A percentile compares a stretch with the other conserved stretches of the same genome.
Evolutionary conservation across 306 rosid species (phyloP).

Genomic region (Vicia villosa): DNA sequence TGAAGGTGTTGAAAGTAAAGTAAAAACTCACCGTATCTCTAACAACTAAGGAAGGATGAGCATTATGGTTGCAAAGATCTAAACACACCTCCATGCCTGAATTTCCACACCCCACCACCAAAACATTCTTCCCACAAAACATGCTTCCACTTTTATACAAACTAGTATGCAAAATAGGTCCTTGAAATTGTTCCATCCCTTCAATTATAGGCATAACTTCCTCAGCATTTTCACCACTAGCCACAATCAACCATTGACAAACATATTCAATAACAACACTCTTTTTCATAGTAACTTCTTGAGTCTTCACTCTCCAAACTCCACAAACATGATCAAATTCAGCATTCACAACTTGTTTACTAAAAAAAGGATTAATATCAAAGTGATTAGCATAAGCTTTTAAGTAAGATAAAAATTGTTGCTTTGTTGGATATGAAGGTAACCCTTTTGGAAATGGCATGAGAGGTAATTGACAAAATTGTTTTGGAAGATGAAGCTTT

Average conservation of each 20-base stretch:
- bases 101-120: conserved; percentile 97
- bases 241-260: conserved; percentile 74
- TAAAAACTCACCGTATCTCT: conserved; percentile 70
- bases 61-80: conserved; percentile 83
- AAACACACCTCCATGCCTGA: conserved; percentile 96
- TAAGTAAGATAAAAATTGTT: conserved; percentile 70
- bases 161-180: conserved; percentile 69
- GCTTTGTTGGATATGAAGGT: conserved; percentile 85
- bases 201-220: conserved; percentile 63
- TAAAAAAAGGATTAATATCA: conserved; percentile 56
- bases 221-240: conserved; percentile 91
- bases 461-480: conserved; percentile 76
- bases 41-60: conserved; percentile 77
- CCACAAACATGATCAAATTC: conserved; percentile 47
- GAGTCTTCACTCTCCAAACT: conserved; percentile 62
- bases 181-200: conserved; percentile 63
- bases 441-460: conserved; percentile 75
- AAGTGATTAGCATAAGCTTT: conserved; percentile 58
- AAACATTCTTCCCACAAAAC: conserved; percentile 71
- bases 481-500: conserved; percentile 90
- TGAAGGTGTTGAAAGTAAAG: conserved; percentile 7
- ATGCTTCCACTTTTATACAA: conserved; percentile 64
- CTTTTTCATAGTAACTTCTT: conserved; percentile 23
- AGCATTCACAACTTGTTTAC: conserved; percentile 56
- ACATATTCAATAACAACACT: conserved; percentile 49